Percentiles rank a stretch among this genome's conserved stretches.
Evolutionary conservation across 208 protist species (phyloP).

Genomic region (Trypanosoma lewisi): DNA sequence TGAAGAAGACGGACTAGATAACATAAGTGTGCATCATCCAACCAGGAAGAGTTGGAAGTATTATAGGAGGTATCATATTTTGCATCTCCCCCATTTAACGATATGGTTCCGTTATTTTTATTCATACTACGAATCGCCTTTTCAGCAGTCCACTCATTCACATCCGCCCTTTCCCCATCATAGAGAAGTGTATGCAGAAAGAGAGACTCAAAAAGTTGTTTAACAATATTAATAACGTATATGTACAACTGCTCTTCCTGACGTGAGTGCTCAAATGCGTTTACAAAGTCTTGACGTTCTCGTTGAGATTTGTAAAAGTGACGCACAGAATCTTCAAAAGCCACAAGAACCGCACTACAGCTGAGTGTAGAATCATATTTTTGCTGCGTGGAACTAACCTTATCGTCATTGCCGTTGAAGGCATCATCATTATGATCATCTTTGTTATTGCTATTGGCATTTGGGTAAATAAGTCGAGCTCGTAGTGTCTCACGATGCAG

Average conservation of each 20-base stretch:
- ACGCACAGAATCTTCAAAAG: slow-evolving; percentile 49
- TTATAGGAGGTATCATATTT: background rate
- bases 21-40: slow-evolving; percentile 45
- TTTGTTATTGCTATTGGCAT: background rate
- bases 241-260: slow-evolving; percentile 72
- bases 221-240: slow-evolving; percentile 43
- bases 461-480: slow-evolving; percentile 39
- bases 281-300: slow-evolving; percentile 49
- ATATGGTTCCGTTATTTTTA: background rate
- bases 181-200: slow-evolving; percentile 67
- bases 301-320: slow-evolving; percentile 47
- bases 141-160: slow-evolving; percentile 45
- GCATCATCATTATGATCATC: background rate
- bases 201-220: slow-evolving; percentile 50
- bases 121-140: slow-evolving; percentile 9
- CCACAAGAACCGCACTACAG: slow-evolving; percentile 42
- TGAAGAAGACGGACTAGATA: slow-evolving; percentile 83
- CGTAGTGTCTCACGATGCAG: slow-evolving; percentile 45
- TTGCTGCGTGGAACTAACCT: background rate
- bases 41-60: slow-evolving; percentile 10
- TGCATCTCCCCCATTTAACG: background rate
- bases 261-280: slow-evolving; percentile 60
- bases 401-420: background rate
- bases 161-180: slow-evolving; percentile 58
- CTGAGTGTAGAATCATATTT: slow-evolving; percentile 32